Conservation (phyloP, 176 grass and related monocot species). For the Thalia dealbata region DNA sequence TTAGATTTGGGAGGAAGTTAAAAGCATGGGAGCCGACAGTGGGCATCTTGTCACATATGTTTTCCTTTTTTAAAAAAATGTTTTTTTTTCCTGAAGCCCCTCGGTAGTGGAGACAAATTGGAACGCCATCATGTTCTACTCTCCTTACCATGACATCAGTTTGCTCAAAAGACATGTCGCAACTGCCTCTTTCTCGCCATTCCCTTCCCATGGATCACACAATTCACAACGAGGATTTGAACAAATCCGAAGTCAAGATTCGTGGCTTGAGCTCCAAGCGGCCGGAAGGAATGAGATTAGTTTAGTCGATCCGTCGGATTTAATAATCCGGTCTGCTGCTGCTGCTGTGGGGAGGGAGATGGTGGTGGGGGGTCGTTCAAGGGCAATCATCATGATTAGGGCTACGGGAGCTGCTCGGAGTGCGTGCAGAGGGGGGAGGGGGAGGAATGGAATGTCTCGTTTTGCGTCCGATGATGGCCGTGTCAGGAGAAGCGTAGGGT, state of each 20-base stretch:
- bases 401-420: background rate
- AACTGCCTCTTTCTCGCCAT: background rate
- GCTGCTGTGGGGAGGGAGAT: too few relatives aligned
- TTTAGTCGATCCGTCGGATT: background rate
- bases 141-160: background rate
- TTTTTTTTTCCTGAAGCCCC: background rate
- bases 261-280: background rate
- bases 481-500: background rate
- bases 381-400: background rate
- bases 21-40: background rate
- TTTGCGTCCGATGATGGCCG: background rate
- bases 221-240: too few relatives aligned
- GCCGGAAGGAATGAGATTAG: background rate
- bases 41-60: conserved; percentile 7
- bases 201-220: background rate
- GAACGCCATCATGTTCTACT: background rate
- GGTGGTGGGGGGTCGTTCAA: background rate
- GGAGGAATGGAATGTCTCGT: background rate
- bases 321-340: too few relatives aligned
- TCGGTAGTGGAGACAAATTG: conserved; percentile 13
- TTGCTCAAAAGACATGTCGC: background rate
- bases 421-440: background rate
- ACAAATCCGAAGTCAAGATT: background rate
- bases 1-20: background rate
- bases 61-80: too few relatives aligned